Conservation (phyloP, 73 alveolate species). For the Stentor roeselii region DNA sequence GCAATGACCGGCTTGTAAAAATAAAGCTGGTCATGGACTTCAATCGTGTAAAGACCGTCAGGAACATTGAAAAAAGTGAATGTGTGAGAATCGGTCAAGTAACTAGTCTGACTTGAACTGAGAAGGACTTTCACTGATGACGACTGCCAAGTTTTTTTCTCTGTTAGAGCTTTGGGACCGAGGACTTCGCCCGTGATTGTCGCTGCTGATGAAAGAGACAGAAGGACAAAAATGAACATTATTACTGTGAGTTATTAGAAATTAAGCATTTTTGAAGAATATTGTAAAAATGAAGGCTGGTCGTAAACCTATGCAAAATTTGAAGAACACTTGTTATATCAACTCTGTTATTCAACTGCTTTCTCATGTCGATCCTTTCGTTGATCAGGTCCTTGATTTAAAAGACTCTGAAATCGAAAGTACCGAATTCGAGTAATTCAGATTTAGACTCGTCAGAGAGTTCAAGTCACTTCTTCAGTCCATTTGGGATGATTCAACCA, state of each 20-base stretch:
- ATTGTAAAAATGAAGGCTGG: not conserved
- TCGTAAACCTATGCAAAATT: not conserved
- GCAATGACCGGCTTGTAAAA: not conserved
- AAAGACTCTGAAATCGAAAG: not conserved
- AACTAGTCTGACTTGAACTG: not conserved
- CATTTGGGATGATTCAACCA: not conserved
- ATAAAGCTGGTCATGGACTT: not conserved
- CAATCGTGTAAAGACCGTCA: not conserved
- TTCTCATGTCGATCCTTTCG: not conserved
- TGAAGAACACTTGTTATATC: constrained; percentile 12
- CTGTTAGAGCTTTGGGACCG: not conserved
- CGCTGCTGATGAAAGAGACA: not conserved
- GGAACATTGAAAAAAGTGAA: not conserved
- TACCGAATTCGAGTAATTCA: not conserved
- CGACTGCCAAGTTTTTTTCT: not conserved
- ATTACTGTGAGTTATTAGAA: not conserved
- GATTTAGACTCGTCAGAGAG: not conserved
- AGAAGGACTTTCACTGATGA: not conserved
- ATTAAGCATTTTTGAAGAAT: too few relatives aligned
- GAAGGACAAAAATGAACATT: not conserved
- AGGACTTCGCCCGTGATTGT: not conserved
- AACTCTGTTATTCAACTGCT: not conserved
- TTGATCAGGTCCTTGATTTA: not conserved
- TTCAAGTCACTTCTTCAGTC: not conserved
- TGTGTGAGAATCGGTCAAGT: not conserved